These are phyloP conservation scores for Acer negundo DNA, from an alignment of 345 rosid species.

Conservation along the genomic window DNA sequence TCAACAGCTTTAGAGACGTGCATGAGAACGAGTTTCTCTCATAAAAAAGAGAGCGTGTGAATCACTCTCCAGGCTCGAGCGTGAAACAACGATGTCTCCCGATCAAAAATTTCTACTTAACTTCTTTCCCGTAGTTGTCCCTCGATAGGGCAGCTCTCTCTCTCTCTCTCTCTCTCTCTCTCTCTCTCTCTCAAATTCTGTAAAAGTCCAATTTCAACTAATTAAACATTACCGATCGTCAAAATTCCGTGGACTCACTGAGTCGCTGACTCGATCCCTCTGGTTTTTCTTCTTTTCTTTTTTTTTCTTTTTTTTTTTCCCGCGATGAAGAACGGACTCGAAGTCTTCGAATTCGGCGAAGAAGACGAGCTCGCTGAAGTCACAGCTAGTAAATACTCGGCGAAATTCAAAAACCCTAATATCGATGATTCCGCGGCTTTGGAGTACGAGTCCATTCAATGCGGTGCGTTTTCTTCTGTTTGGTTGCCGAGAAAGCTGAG, in stretches of 20 bases:
- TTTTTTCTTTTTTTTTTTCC: not conserved
- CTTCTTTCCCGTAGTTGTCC: not conserved
- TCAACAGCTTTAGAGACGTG: not conserved
- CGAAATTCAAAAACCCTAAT: slow-evolving; percentile 68
- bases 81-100: not conserved
- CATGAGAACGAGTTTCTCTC: not conserved
- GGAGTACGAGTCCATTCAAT: slow-evolving; percentile 49
- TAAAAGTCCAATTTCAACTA: too few species aligned
- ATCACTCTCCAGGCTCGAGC: not conserved
- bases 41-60: not conserved
- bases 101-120: not conserved
- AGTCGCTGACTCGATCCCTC: slow-evolving; percentile 13
- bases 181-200: not conserved
- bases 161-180: not conserved
- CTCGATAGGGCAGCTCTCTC: not conserved
- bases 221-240: slow-evolving; percentile 3
- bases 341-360: slow-evolving; percentile 68
- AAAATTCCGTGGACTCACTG: slow-evolving; percentile 7
- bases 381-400: slow-evolving; percentile 40
- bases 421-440: slow-evolving; percentile 36
- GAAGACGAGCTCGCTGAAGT: slow-evolving; percentile 68
- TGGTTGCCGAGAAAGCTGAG: not conserved
- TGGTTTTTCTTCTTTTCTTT: not conserved
- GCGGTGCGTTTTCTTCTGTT: slow-evolving; percentile 41
- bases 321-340: slow-evolving; percentile 56